A percentile compares a stretch with the other conserved stretches of the same genome.
Conservation (phyloP, 2,329 filamentous ascomycete genomes). For the Bipolaris zeicola region DNA sequence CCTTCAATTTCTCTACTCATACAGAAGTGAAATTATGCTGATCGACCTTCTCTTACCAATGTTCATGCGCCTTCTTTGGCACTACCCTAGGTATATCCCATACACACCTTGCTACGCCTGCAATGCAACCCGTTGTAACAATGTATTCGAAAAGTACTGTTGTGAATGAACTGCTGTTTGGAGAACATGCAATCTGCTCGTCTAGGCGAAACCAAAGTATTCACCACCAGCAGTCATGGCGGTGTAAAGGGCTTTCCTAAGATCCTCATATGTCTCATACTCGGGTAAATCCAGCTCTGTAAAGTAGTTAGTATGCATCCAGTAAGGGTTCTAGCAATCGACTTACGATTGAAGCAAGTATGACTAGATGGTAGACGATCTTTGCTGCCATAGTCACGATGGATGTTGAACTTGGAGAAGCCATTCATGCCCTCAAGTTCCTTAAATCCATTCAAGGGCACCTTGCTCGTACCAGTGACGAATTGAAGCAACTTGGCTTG, state of each 20-base stretch:
- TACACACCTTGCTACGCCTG: conserved; percentile 30
- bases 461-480: conserved; percentile 97
- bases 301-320: conserved; percentile 42
- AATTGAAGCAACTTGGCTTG: conserved; percentile 96
- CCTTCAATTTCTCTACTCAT: conserved; percentile 26
- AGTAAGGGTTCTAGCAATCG: neutral
- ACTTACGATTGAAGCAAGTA: conserved; percentile 99
- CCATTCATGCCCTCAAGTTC: conserved; percentile 99
- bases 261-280: conserved; percentile 92
- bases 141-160: conserved; percentile 19
- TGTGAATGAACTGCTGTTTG: conserved; percentile 1
- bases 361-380: conserved; percentile 94
- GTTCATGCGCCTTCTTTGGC: conserved; percentile 5
- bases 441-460: conserved; percentile 97
- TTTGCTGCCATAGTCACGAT: conserved; percentile 96
- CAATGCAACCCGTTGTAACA: conserved; percentile 37
- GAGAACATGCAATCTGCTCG: neutral
- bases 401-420: conserved; percentile 96
- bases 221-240: conserved; percentile 98
- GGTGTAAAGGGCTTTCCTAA: conserved; percentile 86
- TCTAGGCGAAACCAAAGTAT: conserved; percentile 94
- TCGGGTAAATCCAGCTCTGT: conserved; percentile 96
- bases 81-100: conserved; percentile 11
- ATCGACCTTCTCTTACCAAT: conserved; percentile 3
- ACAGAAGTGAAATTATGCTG: conserved; percentile 14